A percentile compares a stretch with the other conserved stretches of the same genome.
phyloP scores from a whole-genome alignment of 2,329 filamentous ascomycete genomes.

The Alternaria arborescens region DNA sequence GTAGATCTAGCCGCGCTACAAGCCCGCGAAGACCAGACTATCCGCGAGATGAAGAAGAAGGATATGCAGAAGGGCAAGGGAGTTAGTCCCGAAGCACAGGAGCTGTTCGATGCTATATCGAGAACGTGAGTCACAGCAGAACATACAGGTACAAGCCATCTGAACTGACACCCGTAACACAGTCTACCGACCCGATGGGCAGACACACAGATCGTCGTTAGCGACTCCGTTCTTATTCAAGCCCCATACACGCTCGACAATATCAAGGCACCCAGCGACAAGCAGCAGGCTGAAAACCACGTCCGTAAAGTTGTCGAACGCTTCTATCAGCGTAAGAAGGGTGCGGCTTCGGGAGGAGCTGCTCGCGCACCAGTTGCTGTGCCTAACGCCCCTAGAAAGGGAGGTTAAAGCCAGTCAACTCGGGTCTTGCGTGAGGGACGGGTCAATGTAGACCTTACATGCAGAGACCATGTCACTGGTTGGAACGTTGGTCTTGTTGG shows the following conservation, averaged over 20 bases:
- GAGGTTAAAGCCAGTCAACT: conserved; percentile 21
- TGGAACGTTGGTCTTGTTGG: not conserved
- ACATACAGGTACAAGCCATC: not conserved
- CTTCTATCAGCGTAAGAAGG: conserved; percentile 55
- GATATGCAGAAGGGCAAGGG: conserved; percentile 68
- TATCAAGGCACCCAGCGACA: conserved; percentile 57
- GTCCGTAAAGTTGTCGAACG: conserved; percentile 59
- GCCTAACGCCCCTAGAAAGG: conserved; percentile 43
- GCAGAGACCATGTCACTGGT: not conserved
- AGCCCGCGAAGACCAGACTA: conserved; percentile 63
- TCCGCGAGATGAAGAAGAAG: conserved; percentile 64
- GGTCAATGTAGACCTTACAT: not conserved
- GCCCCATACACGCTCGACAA: conserved; percentile 67
- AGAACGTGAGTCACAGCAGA: conserved; percentile 57
- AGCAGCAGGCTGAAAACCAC: conserved; percentile 53
- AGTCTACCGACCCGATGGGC: conserved; percentile 67
- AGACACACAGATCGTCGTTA: conserved; percentile 66
- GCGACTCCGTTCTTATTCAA: conserved; percentile 66
- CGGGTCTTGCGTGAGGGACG: not conserved
- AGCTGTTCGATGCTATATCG: conserved; percentile 68
- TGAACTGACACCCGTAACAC: conserved; percentile 15
- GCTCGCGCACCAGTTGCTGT: conserved; percentile 41
- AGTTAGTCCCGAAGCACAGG: conserved; percentile 68
- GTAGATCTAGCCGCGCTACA: conserved; percentile 65
- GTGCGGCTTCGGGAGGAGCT: conserved; percentile 22